Percentiles rank a stretch among this genome's conserved stretches.
Conservation (phyloP, 106 monocot genomes). For the Hemerocallis citrina region DNA sequence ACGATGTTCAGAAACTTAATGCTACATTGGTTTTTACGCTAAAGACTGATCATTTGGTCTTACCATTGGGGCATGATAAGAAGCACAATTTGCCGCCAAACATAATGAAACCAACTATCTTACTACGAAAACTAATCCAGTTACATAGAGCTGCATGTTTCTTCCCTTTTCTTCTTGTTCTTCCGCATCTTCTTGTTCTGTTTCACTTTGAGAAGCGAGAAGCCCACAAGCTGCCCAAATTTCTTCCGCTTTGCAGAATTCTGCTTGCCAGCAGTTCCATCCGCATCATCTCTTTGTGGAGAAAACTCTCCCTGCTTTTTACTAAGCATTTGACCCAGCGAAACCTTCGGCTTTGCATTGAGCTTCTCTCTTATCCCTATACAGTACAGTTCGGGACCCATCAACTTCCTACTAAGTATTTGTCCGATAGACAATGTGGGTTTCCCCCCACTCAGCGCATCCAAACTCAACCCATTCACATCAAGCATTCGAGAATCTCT, state of each 20-base stretch:
- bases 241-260: conserved; percentile 51
- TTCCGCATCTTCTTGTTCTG: conserved; percentile 45
- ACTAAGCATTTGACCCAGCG: conserved; percentile 65
- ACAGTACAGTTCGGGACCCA: conserved; percentile 31
- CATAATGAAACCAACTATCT: too few species aligned
- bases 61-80: too few species aligned
- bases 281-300: conserved; percentile 7
- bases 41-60: too few species aligned
- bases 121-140: too few species aligned
- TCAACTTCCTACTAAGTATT: conserved; percentile 73
- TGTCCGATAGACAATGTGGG: conserved; percentile 78
- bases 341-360: conserved; percentile 29
- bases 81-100: too few species aligned
- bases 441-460: conserved; percentile 14
- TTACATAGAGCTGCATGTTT: conserved; percentile 3
- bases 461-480: conserved; percentile 13
- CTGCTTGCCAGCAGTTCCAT: conserved; percentile 21
- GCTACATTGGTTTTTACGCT: too few species aligned
- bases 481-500: conserved; percentile 33
- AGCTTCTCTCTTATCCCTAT: conserved; percentile 5
- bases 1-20: too few species aligned
- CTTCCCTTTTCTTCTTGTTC: conserved; percentile 27
- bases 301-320: conserved; percentile 26
- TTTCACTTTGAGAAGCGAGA: conserved; percentile 42
- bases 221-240: conserved; percentile 45